A percentile compares a stretch with the other conserved stretches of the same genome.
Evolutionary conservation across 208 protist genomes (phyloP).

Genomic region (Kentomonas sorsogonicus): DNA sequence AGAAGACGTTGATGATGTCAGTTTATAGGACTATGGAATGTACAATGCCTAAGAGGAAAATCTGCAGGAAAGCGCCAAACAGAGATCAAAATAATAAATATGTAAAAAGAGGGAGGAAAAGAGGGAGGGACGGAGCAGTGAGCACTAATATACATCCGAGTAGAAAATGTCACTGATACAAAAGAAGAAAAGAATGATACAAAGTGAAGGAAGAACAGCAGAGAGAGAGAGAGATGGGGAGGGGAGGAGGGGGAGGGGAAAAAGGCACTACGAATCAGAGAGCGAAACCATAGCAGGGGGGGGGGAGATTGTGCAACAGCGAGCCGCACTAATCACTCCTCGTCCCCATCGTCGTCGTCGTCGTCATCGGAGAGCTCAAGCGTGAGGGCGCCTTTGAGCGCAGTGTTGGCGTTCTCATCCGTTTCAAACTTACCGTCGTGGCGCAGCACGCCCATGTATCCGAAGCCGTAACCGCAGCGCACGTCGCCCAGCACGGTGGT

Average conservation of each 20-base stretch:
- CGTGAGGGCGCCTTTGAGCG: conserved; percentile 48
- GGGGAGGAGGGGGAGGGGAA: neutral
- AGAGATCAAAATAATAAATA: conserved; percentile 4
- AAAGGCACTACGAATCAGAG: too few relatives aligned
- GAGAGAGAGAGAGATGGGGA: neutral
- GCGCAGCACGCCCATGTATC: conserved; percentile 70
- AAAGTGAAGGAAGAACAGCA: neutral
- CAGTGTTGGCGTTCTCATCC: conserved; percentile 51
- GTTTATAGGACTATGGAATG: too few relatives aligned
- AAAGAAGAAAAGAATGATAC: neutral
- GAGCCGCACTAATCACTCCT: too few relatives aligned
- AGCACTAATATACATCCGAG: neutral
- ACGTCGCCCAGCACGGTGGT: too few relatives aligned
- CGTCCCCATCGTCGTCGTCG: conserved; percentile 15
- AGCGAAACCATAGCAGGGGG: too few relatives aligned
- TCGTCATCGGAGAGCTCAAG: conserved; percentile 38
- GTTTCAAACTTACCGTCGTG: conserved; percentile 70
- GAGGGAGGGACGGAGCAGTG: neutral
- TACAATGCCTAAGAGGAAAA: neutral
- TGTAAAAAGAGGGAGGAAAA: conserved; percentile 10
- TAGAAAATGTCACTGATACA: too few relatives aligned
- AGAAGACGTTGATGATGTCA: too few relatives aligned
- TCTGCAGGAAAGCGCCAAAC: neutral
- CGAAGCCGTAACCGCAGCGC: conserved; percentile 78
- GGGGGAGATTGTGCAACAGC: too few relatives aligned